Evolutionary conservation across 2,329 filamentous ascomycete species (phyloP).

Genomic region (Orbilia ellipsospora): DNA sequence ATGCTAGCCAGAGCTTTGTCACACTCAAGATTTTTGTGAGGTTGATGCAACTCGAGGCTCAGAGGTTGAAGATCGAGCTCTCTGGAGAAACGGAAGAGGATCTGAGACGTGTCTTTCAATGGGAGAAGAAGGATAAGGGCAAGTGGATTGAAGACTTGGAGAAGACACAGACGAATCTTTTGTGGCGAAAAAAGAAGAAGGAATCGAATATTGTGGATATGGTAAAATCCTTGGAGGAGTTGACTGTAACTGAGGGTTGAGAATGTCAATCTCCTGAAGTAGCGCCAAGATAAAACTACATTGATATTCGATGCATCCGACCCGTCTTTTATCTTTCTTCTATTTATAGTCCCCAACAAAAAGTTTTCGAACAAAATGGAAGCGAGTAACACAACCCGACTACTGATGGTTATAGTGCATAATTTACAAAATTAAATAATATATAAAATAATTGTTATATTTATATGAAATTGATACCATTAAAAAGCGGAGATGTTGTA

Average conservation of each 20-base stretch:
- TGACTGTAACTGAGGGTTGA: constrained; percentile 26
- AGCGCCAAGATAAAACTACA: too few species aligned
- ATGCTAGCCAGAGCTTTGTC: constrained; percentile 42
- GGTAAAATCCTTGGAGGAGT: constrained; percentile 35
- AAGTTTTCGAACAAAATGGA: too few species aligned
- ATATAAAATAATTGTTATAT: too few species aligned
- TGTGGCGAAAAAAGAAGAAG: constrained; percentile 46
- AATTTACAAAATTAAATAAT: too few species aligned
- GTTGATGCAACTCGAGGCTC: constrained; percentile 49
- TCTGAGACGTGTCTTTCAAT: constrained; percentile 28
- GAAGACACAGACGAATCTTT: constrained; percentile 36
- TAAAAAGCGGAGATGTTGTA: too few species aligned
- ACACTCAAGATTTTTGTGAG: constrained; percentile 37
- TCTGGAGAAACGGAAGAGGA: constrained; percentile 17
- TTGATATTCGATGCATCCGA: too few species aligned
- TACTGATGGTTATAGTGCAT: too few species aligned
- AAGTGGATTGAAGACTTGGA: constrained; percentile 51
- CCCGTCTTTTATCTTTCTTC: too few species aligned
- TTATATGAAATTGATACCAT: too few species aligned
- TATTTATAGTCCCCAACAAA: too few species aligned
- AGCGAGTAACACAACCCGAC: too few species aligned
- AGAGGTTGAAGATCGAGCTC: constrained; percentile 27
- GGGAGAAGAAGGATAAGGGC: constrained; percentile 40
- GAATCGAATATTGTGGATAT: constrained; percentile 51
- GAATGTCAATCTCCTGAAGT: too few species aligned